Evolutionary conservation across 768 basidiomycete species (phyloP), one percentile per base, ranked within the genome.

Genomic region (Termitomyces sp.): DNA sequence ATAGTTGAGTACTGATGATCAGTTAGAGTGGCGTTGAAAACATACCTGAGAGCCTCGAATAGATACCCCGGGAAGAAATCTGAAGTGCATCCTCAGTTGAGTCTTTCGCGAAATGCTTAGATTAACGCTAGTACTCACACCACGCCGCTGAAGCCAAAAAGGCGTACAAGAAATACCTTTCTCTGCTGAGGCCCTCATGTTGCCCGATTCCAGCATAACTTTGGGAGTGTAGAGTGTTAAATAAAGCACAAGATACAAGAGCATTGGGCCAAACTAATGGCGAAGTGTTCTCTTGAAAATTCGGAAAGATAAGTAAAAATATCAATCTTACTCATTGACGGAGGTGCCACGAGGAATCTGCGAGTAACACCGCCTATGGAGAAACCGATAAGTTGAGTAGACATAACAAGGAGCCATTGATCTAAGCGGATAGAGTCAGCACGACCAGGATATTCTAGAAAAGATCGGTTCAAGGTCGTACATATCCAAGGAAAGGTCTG

Each of bases 161-260:
- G 0, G 79, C 82, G 53, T 79, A 80, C 32, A 72, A 55, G 67
- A 87, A 88, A 70, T 82, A 88, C 5, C 79, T 72, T 63, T 87
- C 85, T 65, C 86, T 74, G 44, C 76, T 79, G 44, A 86, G 67
- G 4, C 84, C 83, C 24, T 79, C 81, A 39, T 78, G 78, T 16
- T 73, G 65, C 1, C 83, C 83, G 53, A 82, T 77, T 1, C 85
- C 84, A 30, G 79, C 79, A 60, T 84, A 83, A 37, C 72, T 76
- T 53, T 83, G 78, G 0, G 82, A 82, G 67, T 91, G 89, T 8
- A 91, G 77, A 0, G 88, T 91, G 62, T 91, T 90, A 69, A 88
- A 89, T 3, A 90, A 69, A 2, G 86, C 85, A 63, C 87, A 88
- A 0, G 80, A 76, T 13, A 90, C 89, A 5, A 91, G 76, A 40